Base-by-base conservation (phyloP, 192 early-diverging fungal genomes). In the Coemansia sp. region DNA sequence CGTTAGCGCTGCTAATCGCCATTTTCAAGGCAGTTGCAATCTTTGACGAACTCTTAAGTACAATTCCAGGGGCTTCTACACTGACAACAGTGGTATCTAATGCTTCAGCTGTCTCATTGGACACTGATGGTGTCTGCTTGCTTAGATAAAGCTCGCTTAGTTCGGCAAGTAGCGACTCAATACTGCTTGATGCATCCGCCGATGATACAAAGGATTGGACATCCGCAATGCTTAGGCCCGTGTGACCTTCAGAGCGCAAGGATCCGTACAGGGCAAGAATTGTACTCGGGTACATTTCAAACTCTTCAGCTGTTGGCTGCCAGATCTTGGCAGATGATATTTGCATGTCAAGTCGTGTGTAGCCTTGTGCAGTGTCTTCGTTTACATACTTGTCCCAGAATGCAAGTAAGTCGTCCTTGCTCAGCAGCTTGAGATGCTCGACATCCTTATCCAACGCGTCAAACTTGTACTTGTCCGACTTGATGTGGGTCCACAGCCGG, bases 381-480 rank as follows among this genome's bases (percentile, higher is more conserved):
- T 76, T 73, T 7, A 82, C 38, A 54, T 79, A 73, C 36, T 46
- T 73, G 68, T 79, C 74, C 76, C 73, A 79, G 34, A 59, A 72
- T n/a, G 46, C 47, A 5, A 86, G 51, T 54, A 86, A 20, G 40
- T 73, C 71, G 6, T 59, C 63, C 20, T 77, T 72, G 44, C 36
- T 59, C 16, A 86, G 51, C 41, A 10, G 18, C 27, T 55, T 46
- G 2, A 82, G 44, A 2, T 57, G 20, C 2, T 57, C 61, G 3
- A 79, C 62, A 3, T 70, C 68, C 0, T 60, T 40, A 6, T 67
- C 40, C 11, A 54, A 10, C 10, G 87, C 75, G 38, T 93, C 86
- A 86, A 97, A 97, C 65, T 93, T 89, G 73, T 91, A 96, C 69
- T 82, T 88, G 6, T 85, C 80, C 4, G 77, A 83, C 2, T 65